These are phyloP conservation scores for Ogataea siamensis DNA, from an alignment of 805 yeast species.

Conservation along the genomic window DNA sequence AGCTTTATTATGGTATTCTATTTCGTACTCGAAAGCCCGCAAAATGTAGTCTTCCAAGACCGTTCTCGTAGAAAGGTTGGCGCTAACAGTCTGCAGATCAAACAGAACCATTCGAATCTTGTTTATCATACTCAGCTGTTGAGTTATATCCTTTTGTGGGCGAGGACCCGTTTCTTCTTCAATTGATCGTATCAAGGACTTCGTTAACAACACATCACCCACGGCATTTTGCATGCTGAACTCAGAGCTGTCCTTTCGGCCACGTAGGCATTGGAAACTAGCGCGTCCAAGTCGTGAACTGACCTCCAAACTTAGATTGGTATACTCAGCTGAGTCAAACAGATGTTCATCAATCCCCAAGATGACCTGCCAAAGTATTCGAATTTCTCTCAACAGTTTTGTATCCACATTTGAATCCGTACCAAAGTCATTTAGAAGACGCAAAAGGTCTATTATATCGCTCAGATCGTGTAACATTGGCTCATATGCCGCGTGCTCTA, in stretches of 20 bases:
- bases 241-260: slow-evolving; percentile 1
- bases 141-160: slow-evolving; percentile 18
- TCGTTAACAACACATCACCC: slow-evolving; percentile 17
- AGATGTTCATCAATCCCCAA: slow-evolving; percentile 25
- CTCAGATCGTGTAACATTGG: slow-evolving; percentile 11
- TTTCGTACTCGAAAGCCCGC: slow-evolving; percentile 18
- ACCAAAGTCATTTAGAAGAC: slow-evolving; percentile 14
- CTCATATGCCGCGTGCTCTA: slow-evolving; percentile 10
- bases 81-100: slow-evolving; percentile 12
- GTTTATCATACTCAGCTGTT: slow-evolving; percentile 21
- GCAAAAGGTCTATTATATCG: slow-evolving; percentile 19
- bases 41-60: slow-evolving; percentile 12
- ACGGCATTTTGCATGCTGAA: slow-evolving; percentile 11
- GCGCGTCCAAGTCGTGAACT: slow-evolving; percentile 11
- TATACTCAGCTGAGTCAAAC: slow-evolving; percentile 19
- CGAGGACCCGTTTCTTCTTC: slow-evolving; percentile 22
- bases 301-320: slow-evolving; percentile 19
- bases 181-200: slow-evolving; percentile 16
- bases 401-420: slow-evolving; percentile 1
- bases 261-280: slow-evolving; percentile 19
- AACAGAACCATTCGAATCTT: slow-evolving; percentile 21
- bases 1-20: slow-evolving; percentile 19
- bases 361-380: slow-evolving; percentile 25
- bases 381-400: slow-evolving; percentile 17
- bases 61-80: slow-evolving; percentile 11